phyloP scores from a whole-genome alignment of 768 basidiomycete species.

The Phaeotremella fagi region DNA sequence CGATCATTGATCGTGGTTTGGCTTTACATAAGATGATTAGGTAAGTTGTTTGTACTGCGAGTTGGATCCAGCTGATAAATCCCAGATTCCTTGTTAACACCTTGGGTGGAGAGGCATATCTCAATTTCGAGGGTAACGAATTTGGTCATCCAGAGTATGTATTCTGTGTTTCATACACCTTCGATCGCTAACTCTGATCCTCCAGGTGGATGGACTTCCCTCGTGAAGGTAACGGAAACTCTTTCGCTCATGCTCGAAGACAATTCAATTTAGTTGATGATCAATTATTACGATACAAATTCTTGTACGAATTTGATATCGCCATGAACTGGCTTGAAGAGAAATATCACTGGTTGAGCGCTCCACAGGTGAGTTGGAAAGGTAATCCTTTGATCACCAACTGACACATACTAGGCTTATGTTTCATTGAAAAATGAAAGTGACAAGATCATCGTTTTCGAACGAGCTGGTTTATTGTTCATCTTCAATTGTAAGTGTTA shows the following conservation, averaged over 20 bases:
- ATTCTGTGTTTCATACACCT: too few species aligned
- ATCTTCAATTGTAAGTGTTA: slow-evolving; percentile 70
- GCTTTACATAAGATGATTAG: slow-evolving; percentile 97
- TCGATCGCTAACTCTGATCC: background rate
- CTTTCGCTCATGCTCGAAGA: slow-evolving; percentile 92
- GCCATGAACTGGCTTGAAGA: slow-evolving; percentile 84
- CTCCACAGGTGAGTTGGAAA: slow-evolving; percentile 61
- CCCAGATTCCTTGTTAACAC: slow-evolving; percentile 78
- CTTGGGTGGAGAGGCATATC: slow-evolving; percentile 92
- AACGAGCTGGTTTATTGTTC: slow-evolving; percentile 88
- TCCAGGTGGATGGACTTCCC: slow-evolving; percentile 94
- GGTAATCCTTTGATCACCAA: background rate
- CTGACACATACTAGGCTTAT: slow-evolving; percentile 60
- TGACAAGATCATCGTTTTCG: slow-evolving; percentile 91
- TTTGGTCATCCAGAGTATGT: slow-evolving; percentile 93
- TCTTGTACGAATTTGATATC: slow-evolving; percentile 86
- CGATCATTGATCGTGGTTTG: slow-evolving; percentile 78
- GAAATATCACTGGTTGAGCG: slow-evolving; percentile 76
- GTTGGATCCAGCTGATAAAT: background rate
- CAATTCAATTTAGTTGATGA: slow-evolving; percentile 97
- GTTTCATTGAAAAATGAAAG: slow-evolving; percentile 88
- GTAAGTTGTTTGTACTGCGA: slow-evolving; percentile 51
- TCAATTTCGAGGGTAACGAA: slow-evolving; percentile 97
- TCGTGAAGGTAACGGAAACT: slow-evolving; percentile 88
- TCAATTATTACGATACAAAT: slow-evolving; percentile 76